Evolutionary conservation across 2,329 filamentous ascomycete species (phyloP).

Genomic region (Xylariaceae sp.): DNA sequence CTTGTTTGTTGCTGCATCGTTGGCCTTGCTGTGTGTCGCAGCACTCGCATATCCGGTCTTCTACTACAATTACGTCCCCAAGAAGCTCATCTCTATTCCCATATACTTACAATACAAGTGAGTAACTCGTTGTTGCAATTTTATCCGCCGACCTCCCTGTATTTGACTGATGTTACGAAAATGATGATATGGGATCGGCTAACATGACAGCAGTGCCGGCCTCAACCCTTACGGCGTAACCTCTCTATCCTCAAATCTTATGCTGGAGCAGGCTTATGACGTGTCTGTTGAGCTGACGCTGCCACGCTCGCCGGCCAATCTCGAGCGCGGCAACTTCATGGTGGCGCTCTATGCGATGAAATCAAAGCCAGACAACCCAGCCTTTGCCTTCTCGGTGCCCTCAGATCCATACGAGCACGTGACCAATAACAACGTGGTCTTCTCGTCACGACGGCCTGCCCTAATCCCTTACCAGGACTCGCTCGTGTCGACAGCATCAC

Average conservation of each 20-base stretch:
- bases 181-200: neutral
- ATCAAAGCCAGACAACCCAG: conserved; percentile 44
- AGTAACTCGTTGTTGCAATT: conserved; percentile 30
- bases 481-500: conserved; percentile 66
- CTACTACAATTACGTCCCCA: conserved; percentile 62
- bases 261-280: conserved; percentile 82
- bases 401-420: conserved; percentile 44
- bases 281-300: conserved; percentile 76
- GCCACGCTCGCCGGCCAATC: conserved; percentile 78
- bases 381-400: conserved; percentile 31
- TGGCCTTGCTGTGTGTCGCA: conserved; percentile 54
- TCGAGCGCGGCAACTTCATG: conserved; percentile 92
- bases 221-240: conserved; percentile 60
- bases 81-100: conserved; percentile 58
- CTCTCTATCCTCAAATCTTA: conserved; percentile 59
- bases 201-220: conserved; percentile 46
- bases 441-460: conserved; percentile 73
- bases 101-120: conserved; percentile 66
- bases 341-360: conserved; percentile 75
- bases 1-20: conserved; percentile 51
- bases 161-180: too few species aligned
- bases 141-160: too few species aligned
- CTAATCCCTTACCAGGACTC: conserved; percentile 81
- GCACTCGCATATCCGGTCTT: conserved; percentile 57
- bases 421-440: conserved; percentile 53